Percentiles rank a stretch among this genome's conserved stretches.
These are phyloP conservation scores for Trichoderma guizhouense DNA, from an alignment of 2,329 filamentous ascomycete genomes.

Conservation along the genomic window DNA sequence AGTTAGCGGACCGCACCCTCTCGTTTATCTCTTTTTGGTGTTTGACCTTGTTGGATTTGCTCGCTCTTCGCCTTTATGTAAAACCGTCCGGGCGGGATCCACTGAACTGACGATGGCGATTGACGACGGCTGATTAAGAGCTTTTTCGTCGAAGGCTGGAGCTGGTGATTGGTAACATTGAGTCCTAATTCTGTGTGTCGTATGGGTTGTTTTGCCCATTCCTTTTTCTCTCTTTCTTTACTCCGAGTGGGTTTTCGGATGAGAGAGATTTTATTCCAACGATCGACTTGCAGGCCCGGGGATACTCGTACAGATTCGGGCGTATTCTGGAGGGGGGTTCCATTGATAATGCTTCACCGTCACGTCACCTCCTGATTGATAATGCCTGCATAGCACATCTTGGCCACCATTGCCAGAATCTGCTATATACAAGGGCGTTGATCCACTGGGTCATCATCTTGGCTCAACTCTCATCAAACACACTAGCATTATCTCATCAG, in stretches of 20 bases:
- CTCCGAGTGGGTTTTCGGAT: neutral
- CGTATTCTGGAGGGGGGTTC: neutral
- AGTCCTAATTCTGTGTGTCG: neutral
- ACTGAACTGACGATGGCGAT: neutral
- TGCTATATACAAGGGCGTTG: neutral
- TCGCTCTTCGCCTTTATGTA: slow-evolving; percentile 11
- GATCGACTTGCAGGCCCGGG: neutral
- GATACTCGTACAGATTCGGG: neutral
- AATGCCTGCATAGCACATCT: neutral
- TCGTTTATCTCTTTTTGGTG: neutral
- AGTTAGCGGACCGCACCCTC: neutral
- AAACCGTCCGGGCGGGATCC: neutral
- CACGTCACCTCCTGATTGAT: slow-evolving; percentile 7
- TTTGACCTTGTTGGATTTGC: neutral
- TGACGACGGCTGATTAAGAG: neutral
- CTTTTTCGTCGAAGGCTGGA: neutral
- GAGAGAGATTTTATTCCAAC: neutral
- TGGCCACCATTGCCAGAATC: neutral
- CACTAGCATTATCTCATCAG: neutral
- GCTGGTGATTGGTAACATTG: neutral
- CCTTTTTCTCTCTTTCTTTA: neutral
- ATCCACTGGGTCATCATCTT: neutral
- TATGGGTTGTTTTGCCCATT: neutral
- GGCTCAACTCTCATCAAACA: neutral
- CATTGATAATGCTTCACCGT: slow-evolving; percentile 4